Base-by-base conservation (phyloP, 2,329 filamentous ascomycete genomes). In the Aspergillus fijiensis region DNA sequence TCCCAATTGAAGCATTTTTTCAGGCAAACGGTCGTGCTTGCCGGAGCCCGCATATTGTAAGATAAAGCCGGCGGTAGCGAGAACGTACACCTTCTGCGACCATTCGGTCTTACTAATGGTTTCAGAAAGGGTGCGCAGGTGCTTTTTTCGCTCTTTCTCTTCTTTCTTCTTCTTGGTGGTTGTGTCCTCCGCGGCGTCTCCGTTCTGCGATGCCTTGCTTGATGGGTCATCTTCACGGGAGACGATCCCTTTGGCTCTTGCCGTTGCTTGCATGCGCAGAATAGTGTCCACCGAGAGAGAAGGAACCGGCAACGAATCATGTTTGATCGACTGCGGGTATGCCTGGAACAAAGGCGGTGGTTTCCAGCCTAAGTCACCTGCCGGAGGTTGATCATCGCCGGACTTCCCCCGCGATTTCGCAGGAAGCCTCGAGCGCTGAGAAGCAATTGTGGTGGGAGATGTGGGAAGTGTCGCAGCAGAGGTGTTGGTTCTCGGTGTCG, bases 341-440 rank as follows among this genome's bases (percentile, higher is more conserved):
- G 91, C 92, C 73, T 96, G 90, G 73, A 93, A 96, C 12, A 97
- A 79, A 2, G 92, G 90, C 6, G 91, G 90, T 16, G 88, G 84
- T 58, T 85, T 84, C 87, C 87, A 91, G 12, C 67, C 67, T 67
- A 70, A 59, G 68, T 73, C 67, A 57, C 66, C 63, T 10, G 64
- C 63, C 2, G 63, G 48, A 1, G 63, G 52, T 45, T 72, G 67
- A 29, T 69, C 62, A 11, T 72, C 74, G 5, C 53, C 52, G 2
- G 65, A 59, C 53, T 59, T 67, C 10, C 65, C 55, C n/a, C 69
- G 68, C 39, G 63, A 47, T 7, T 68, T 69, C 16, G 68, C 49
- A 7, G 60, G 66, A 12, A 67, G 60, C 35, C 62, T 70, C 7
- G 65, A 51, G 6, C 61, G 65, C 19, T 63, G 54, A 31, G 62